These are phyloP conservation scores for Echium plantagineum DNA, from an alignment of 257 asterid genomes.

Conservation along the genomic window DNA sequence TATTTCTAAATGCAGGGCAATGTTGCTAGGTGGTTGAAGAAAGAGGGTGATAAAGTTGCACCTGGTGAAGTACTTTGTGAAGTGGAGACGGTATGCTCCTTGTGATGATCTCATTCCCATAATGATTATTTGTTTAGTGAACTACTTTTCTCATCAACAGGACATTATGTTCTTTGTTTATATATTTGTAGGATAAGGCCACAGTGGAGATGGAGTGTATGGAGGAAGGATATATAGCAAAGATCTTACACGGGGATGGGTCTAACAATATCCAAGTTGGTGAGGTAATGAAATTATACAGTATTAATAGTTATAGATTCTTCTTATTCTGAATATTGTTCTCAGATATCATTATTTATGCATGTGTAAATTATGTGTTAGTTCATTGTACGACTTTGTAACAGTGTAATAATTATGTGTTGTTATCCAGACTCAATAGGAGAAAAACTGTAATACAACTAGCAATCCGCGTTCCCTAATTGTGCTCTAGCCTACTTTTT, in stretches of 20 bases:
- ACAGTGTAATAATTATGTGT: not conserved
- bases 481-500: not conserved
- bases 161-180: not conserved
- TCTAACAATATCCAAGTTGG: slow-evolving; percentile 93
- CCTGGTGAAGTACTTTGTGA: slow-evolving; percentile 99
- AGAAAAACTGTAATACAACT: not conserved
- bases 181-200: slow-evolving; percentile 68
- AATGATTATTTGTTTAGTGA: slow-evolving; percentile 6
- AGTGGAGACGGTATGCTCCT: slow-evolving; percentile 86
- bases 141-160: not conserved
- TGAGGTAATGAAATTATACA: slow-evolving; percentile 49
- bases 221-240: slow-evolving; percentile 99
- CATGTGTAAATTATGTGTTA: not conserved
- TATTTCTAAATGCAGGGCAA: slow-evolving; percentile 56
- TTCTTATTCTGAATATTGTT: not conserved
- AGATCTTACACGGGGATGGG: slow-evolving; percentile 81
- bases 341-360: not conserved
- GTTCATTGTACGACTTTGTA: not conserved
- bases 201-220: slow-evolving; percentile 99
- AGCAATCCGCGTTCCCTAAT: not conserved
- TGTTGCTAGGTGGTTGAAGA: slow-evolving; percentile 96
- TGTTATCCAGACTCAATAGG: not conserved
- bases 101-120: not conserved
- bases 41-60: slow-evolving; percentile 91
- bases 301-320: not conserved